Conservation (phyloP, 768 basidiomycete species). For the Lactifluus volemus region DNA sequence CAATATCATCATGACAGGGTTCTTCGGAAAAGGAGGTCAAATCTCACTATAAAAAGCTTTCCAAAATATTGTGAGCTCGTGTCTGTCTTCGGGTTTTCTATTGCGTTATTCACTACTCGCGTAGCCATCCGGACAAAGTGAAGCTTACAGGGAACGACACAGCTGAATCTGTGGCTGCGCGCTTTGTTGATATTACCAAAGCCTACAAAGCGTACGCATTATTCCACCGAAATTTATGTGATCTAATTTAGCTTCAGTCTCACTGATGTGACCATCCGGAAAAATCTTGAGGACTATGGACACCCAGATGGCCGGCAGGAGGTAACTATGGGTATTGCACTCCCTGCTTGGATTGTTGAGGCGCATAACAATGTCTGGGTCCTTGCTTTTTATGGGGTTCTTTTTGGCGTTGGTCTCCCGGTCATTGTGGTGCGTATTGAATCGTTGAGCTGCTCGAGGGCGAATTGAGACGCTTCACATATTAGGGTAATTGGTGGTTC, state of each 20-base stretch:
- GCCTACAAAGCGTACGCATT: constrained; percentile 84
- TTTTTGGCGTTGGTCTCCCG: constrained; percentile 86
- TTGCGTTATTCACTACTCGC: background rate
- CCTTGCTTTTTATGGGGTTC: constrained; percentile 72
- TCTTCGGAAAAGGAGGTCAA: constrained; percentile 86
- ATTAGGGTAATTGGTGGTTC: constrained; percentile 93
- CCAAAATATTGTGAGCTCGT: constrained; percentile 63
- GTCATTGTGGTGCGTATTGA: constrained; percentile 56
- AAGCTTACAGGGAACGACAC: constrained; percentile 76
- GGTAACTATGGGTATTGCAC: constrained; percentile 87
- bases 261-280: constrained; percentile 86
- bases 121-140: constrained; percentile 95
- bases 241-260: constrained; percentile 38
- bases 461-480: background rate
- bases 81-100: background rate
- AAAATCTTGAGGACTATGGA: constrained; percentile 83
- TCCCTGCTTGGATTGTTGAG: constrained; percentile 91
- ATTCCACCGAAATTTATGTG: background rate
- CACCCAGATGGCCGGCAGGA: constrained; percentile 98
- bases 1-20: constrained; percentile 33
- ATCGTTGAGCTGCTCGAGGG: background rate
- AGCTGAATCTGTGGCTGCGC: constrained; percentile 72
- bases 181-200: constrained; percentile 91
- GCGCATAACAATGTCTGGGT: constrained; percentile 89
- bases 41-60: constrained; percentile 88